Conservation (phyloP, 176 grass and related monocot genomes). For the Saccharum officinarum region DNA sequence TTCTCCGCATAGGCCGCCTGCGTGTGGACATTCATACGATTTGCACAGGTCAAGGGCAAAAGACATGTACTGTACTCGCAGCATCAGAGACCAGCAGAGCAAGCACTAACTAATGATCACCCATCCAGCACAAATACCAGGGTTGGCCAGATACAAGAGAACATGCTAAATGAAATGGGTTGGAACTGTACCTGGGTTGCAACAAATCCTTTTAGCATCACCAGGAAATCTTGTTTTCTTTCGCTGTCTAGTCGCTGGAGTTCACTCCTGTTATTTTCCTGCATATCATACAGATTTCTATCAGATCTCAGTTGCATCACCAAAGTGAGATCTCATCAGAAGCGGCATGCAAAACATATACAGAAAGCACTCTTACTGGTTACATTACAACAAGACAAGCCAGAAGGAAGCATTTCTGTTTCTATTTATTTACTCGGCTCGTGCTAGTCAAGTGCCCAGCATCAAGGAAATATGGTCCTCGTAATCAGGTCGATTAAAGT, state of each 20-base stretch:
- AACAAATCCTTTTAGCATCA: slow-evolving; percentile 92
- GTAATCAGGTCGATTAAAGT: neutral
- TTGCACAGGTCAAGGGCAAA: neutral
- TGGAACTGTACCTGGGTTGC: slow-evolving; percentile 74
- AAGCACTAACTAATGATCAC: neutral
- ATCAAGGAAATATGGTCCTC: neutral
- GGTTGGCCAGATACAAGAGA: neutral
- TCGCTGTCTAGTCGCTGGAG: slow-evolving; percentile 77
- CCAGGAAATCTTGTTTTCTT: slow-evolving; percentile 75
- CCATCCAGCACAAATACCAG: neutral
- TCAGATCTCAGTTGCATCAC: neutral
- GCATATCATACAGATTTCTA: slow-evolving; percentile 4
- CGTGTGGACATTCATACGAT: slow-evolving; percentile 1
- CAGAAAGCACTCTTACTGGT: no score
- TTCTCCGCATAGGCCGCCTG: slow-evolving; percentile 94
- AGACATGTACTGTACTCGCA: neutral
- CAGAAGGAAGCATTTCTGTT: neutral
- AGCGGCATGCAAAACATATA: no score
- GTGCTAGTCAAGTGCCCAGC: neutral
- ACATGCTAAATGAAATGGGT: neutral
- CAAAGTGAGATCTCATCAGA: neutral
- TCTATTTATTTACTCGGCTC: neutral
- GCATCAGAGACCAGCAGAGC: neutral
- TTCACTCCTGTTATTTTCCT: slow-evolving; percentile 92
- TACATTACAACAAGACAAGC: neutral